phyloP scores from a whole-genome alignment of 1,139 yeast genomes.

The Geotrichum australiense region DNA sequence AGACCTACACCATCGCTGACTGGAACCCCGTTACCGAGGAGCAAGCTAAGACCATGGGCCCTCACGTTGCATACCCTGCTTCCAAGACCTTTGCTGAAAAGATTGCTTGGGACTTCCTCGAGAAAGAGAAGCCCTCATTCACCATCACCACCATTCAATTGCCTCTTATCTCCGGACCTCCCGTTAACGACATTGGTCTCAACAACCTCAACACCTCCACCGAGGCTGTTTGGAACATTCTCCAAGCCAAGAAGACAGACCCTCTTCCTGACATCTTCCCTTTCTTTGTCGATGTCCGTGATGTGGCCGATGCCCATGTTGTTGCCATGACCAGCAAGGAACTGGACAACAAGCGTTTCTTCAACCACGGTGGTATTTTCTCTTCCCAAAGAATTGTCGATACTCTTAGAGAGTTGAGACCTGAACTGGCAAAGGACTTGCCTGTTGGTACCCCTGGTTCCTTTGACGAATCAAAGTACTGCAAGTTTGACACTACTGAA shows the following conservation, averaged over 20 bases:
- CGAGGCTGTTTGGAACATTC: not conserved
- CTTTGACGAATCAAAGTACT: conserved; percentile 1
- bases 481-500: conserved; percentile 20
- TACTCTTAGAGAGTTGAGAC: conserved; percentile 27
- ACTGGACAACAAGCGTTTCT: conserved; percentile 36
- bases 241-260: conserved; percentile 18
- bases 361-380: conserved; percentile 34
- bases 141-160: conserved; percentile 40
- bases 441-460: conserved; percentile 9
- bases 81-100: conserved; percentile 38
- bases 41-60: conserved; percentile 3
- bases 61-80: conserved; percentile 26
- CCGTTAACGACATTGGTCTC: conserved; percentile 25
- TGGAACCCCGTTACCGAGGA: conserved; percentile 42
- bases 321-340: conserved; percentile 20
- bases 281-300: conserved; percentile 13
- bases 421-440: not conserved
- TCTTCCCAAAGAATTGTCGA: conserved; percentile 31
- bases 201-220: conserved; percentile 27
- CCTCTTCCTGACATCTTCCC: not conserved
- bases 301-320: conserved; percentile 13
- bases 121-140: conserved; percentile 34
- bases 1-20: conserved; percentile 30
- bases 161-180: conserved; percentile 45
- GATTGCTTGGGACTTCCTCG: conserved; percentile 41